A percentile compares a stretch with the other conserved stretches of the same genome.
These are phyloP conservation scores for Xylaria grammica DNA, from an alignment of 495 filamentous ascomycete genomes.

Conservation along the genomic window DNA sequence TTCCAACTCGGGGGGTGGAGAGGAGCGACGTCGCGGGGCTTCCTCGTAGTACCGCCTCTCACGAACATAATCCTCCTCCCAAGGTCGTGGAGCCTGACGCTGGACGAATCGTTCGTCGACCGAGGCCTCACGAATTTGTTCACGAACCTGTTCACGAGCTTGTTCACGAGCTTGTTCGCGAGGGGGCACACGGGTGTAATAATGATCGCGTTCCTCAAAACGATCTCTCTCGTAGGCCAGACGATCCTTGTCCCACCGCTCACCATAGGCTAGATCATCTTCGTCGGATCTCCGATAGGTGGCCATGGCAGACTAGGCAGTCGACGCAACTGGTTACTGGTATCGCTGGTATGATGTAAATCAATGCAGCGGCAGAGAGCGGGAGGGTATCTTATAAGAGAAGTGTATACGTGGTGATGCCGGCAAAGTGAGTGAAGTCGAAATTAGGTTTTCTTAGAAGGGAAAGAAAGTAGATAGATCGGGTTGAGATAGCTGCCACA, in stretches of 20 bases:
- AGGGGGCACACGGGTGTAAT: constrained; percentile 26
- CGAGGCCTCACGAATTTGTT: constrained; percentile 35
- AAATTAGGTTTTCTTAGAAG: not conserved
- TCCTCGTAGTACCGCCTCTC: constrained; percentile 50
- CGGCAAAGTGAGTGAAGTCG: not conserved
- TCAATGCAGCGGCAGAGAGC: not conserved
- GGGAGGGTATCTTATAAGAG: too few species aligned
- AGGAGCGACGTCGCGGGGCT: constrained; percentile 36
- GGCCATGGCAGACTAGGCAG: constrained; percentile 22
- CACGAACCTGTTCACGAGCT: constrained; percentile 36
- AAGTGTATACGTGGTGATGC: too few species aligned
- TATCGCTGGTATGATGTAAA: too few species aligned
- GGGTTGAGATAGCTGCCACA: not conserved
- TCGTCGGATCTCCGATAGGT: constrained; percentile 38
- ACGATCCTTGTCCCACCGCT: constrained; percentile 52
- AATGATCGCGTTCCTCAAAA: constrained; percentile 42
- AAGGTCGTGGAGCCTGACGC: constrained; percentile 36
- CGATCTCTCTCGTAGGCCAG: constrained; percentile 41
- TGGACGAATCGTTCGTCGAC: constrained; percentile 38
- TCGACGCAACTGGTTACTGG: too few species aligned
- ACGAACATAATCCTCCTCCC: constrained; percentile 44
- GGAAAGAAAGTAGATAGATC: not conserved
- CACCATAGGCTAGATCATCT: constrained; percentile 42
- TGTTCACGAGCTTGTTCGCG: constrained; percentile 19
- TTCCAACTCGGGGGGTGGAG: constrained; percentile 39